These are phyloP conservation scores for Paramarasmius palmivorus DNA, from an alignment of 1,284 basidiomycete genomes.

Conservation along the genomic window DNA sequence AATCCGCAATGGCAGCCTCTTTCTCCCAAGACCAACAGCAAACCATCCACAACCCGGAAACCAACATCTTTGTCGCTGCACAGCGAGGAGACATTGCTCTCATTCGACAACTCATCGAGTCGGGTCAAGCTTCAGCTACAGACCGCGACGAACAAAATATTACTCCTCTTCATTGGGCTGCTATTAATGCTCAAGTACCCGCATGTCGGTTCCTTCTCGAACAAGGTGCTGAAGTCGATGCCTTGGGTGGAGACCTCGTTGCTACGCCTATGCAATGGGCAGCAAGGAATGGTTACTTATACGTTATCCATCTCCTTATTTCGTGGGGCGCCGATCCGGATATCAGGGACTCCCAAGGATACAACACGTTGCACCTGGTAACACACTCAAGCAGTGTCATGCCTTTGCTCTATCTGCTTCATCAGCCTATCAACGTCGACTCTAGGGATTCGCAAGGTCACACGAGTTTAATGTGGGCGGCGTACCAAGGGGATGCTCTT, in stretches of 20 bases:
- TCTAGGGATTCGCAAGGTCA: conserved; percentile 91
- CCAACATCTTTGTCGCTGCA: conserved; percentile 80
- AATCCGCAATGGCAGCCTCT: conserved; percentile 7
- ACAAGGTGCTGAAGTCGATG: conserved; percentile 94
- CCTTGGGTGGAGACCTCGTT: conserved; percentile 91
- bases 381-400: conserved; percentile 95
- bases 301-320: conserved; percentile 90
- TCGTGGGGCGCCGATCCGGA: conserved; percentile 90
- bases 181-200: conserved; percentile 86
- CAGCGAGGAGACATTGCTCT: conserved; percentile 83
- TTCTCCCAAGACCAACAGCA: conserved; percentile 10
- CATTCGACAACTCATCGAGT: conserved; percentile 72
- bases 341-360: conserved; percentile 91
- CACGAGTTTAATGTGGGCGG: conserved; percentile 98
- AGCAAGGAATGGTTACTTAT: conserved; percentile 93
- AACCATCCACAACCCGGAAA: conserved; percentile 7
- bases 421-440: conserved; percentile 89
- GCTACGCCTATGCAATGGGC: conserved; percentile 99
- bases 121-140: conserved; percentile 72
- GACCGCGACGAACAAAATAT: conserved; percentile 90
- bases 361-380: conserved; percentile 94
- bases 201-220: conserved; percentile 84
- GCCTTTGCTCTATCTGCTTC: conserved; percentile 90
- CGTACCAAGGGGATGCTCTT: conserved; percentile 96
- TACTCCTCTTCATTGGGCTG: conserved; percentile 96